These are phyloP conservation scores for Bryopsis sp. DNA, from an alignment of 139 green algal genomes.

Conservation along the genomic window DNA sequence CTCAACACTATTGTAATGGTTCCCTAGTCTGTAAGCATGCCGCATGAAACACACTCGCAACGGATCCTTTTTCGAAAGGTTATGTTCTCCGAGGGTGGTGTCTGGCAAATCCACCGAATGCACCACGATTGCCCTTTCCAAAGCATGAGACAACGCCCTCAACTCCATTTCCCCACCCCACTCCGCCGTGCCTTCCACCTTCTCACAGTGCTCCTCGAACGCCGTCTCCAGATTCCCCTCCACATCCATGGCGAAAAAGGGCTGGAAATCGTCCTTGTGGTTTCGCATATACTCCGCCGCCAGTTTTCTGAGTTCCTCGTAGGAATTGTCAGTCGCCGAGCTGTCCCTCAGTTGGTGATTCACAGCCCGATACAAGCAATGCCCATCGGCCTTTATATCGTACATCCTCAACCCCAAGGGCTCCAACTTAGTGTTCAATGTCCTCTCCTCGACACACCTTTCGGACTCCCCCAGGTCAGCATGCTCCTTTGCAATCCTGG, in stretches of 20 bases:
- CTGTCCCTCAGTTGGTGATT: neutral
- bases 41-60: conserved; percentile 14
- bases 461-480: neutral
- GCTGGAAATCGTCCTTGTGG: neutral
- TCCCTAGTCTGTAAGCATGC: conserved; percentile 12
- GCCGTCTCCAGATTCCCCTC: neutral
- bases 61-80: neutral
- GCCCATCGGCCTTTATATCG: conserved; percentile 11
- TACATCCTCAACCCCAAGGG: neutral
- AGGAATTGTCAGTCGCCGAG: neutral
- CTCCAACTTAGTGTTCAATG: conserved; percentile 4
- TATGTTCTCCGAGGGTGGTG: neutral
- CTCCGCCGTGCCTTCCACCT: conserved; percentile 9
- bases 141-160: neutral
- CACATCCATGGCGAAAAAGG: neutral
- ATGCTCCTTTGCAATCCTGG: conserved; percentile 3
- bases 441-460: neutral
- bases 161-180: conserved; percentile 18
- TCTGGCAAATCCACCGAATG: conserved; percentile 8
- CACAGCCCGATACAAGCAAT: conserved; percentile 10
- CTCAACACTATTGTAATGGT: conserved; percentile 18
- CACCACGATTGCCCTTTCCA: conserved; percentile 8
- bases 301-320: conserved; percentile 7
- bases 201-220: neutral
- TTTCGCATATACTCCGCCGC: neutral